These are phyloP conservation scores for Penicillium sp. DNA, from an alignment of 2,329 filamentous ascomycete species.

Conservation along the genomic window DNA sequence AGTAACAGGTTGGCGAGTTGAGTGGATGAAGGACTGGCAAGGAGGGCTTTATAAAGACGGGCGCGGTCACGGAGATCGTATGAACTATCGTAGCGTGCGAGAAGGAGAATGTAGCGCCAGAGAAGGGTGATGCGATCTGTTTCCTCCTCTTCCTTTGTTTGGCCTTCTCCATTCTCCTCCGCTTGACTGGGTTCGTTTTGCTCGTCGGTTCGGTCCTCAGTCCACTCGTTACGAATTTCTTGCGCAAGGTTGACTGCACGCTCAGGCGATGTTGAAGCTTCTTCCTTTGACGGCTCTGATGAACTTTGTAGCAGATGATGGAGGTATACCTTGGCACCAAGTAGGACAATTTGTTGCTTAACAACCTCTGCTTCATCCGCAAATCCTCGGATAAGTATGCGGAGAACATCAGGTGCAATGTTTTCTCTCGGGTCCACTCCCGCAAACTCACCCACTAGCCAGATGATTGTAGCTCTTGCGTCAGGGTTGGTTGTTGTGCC, in stretches of 20 bases:
- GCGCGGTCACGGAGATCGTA: conserved; percentile 92
- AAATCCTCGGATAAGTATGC: conserved; percentile 82
- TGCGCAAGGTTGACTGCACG: conserved; percentile 12
- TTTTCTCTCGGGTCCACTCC: conserved; percentile 75
- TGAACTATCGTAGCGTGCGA: conserved; percentile 87
- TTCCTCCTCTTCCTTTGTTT: conserved; percentile 16
- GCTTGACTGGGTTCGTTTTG: conserved; percentile 24
- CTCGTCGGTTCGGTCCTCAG: conserved; percentile 27
- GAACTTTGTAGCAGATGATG: conserved; percentile 65
- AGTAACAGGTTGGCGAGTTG: conserved; percentile 88
- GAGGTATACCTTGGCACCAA: conserved; percentile 95
- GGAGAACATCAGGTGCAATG: conserved; percentile 85
- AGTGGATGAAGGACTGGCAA: conserved; percentile 66
- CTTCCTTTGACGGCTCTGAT: conserved; percentile 17
- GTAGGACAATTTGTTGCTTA: conserved; percentile 83
- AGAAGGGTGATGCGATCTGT: conserved; percentile 66
- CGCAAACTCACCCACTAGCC: conserved; percentile 93
- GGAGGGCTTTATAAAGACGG: conserved; percentile 77
- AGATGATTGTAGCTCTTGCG: conserved; percentile 89
- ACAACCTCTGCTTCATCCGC: conserved; percentile 75
- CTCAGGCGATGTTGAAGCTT: conserved; percentile 19
- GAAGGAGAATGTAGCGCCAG: conserved; percentile 77
- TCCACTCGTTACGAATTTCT: conserved; percentile 33
- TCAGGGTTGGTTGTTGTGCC: conserved; percentile 82
- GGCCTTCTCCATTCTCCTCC: conserved; percentile 26